Base-by-base conservation (phyloP, 2,329 filamentous ascomycete species). In the Aspergillus uvarum region DNA sequence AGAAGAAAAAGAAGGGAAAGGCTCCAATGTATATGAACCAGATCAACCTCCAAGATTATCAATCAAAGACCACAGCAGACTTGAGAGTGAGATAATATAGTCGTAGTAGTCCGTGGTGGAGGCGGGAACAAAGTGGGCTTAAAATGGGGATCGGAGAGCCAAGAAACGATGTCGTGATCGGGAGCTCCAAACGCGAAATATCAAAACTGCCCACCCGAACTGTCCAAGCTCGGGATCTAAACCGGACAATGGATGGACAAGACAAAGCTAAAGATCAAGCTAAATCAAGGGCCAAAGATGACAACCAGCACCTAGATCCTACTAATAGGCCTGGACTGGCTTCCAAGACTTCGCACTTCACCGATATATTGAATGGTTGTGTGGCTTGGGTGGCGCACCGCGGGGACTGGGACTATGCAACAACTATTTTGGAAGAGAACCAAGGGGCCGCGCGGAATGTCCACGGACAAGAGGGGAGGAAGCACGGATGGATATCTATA, bases 101-200 rank as follows among this genome's bases (percentile, higher is more conserved):
- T 44, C 14, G 38, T 44, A 19, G 38, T 44, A 56, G 52, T 35
- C 14, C 11, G 32, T 49, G 54, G 58, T 55, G 56, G 56, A 60
- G 50, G 53, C 52, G 44, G 42, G 47, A 38, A 48, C 52, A 38
- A 51, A 48, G 31, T 59, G 58, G 53, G 54, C 66, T 65, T 63
- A 65, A 65, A 60, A 59, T 56, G 54, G 54, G 54, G 48, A 56
- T 59, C 51, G 59, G 52, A 38, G 31, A 59, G 58, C 63, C 60
- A 64, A 65, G 62, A 48, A 53, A 44, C 67, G 68, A 72, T 72
- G 70, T 71, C 70, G 70, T 71, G 67, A 71, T 72, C 58, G 31
- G 47, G 47, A 64, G 60, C 63, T 62, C 32, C 54, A 47, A 68
- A 63, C 60, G 64, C 66, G 65, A 69, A 65, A 59, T 60, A 59